These are phyloP conservation scores for Citrus australasica DNA, from an alignment of 345 rosid genomes.

Conservation along the genomic window DNA sequence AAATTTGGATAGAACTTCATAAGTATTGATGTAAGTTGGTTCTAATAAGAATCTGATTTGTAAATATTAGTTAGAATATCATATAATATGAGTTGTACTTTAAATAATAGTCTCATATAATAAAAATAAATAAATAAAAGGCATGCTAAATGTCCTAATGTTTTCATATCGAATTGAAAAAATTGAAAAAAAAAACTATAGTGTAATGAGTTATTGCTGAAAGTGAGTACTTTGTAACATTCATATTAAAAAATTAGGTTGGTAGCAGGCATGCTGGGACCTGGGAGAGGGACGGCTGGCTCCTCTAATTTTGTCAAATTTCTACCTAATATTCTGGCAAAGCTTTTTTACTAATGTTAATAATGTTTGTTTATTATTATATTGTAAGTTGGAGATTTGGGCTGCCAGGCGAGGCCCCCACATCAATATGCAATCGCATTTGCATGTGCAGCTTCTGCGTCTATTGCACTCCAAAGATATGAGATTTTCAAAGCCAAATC, in stretches of 20 bases:
- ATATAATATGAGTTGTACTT: no score
- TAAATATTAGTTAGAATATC: no score
- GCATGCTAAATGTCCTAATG: background rate
- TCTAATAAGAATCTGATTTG: fast-evolving
- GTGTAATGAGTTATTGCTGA: background rate
- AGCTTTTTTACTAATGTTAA: background rate
- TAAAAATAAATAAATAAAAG: background rate
- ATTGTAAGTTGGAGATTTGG: background rate
- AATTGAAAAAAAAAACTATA: background rate
- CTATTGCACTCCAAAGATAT: conserved; percentile 1
- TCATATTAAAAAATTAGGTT: background rate
- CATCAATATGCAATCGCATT: background rate
- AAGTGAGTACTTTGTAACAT: background rate
- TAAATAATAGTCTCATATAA: no score
- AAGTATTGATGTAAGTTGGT: no score
- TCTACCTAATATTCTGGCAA: background rate
- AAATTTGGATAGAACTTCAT: fast-evolving
- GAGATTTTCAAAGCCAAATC: background rate
- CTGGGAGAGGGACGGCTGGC: background rate
- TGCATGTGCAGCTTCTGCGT: background rate
- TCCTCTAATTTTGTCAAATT: background rate
- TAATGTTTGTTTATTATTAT: background rate
- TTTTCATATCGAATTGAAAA: background rate
- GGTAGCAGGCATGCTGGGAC: background rate
- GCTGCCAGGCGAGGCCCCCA: background rate